These are phyloP conservation scores for Debaryomyces hansenii DNA, from an alignment of 805 yeast genomes.

Conservation along the genomic window DNA sequence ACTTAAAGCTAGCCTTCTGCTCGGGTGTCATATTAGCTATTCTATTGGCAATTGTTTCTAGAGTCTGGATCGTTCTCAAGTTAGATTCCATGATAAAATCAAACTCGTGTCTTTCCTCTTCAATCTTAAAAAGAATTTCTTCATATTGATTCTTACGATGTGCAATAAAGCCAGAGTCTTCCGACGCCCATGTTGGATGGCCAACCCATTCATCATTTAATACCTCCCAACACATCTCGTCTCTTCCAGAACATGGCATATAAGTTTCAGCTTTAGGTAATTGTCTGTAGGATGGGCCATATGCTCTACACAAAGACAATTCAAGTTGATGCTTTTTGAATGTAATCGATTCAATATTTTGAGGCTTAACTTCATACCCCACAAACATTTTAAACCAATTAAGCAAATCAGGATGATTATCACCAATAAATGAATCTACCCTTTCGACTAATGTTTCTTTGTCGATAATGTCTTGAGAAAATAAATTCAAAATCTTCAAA, in stretches of 20 bases:
- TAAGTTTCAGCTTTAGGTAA: slow-evolving; percentile 91
- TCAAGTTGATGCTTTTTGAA: slow-evolving; percentile 92
- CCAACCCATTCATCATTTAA: slow-evolving; percentile 99
- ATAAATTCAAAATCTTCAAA: slow-evolving; percentile 81
- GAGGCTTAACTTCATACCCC: slow-evolving; percentile 82
- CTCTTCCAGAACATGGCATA: slow-evolving; percentile 98
- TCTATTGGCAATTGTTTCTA: slow-evolving; percentile 92
- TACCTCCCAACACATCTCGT: slow-evolving; percentile 99
- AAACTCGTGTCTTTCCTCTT: slow-evolving; percentile 96
- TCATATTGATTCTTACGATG: slow-evolving; percentile 98
- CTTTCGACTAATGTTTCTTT: slow-evolving; percentile 77
- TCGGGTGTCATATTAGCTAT: slow-evolving; percentile 90
- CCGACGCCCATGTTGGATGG: slow-evolving; percentile 99
- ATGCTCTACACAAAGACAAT: slow-evolving; percentile 84
- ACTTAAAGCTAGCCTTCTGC: slow-evolving; percentile 80
- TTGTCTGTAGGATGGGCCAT: slow-evolving; percentile 92
- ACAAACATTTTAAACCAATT: slow-evolving; percentile 93
- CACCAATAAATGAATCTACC: slow-evolving; percentile 82
- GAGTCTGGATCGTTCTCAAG: slow-evolving; percentile 88
- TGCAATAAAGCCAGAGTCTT: slow-evolving; percentile 98
- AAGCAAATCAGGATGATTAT: slow-evolving; percentile 68
- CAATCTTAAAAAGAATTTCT: slow-evolving; percentile 90
- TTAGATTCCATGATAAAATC: slow-evolving; percentile 96
- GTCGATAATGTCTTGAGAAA: slow-evolving; percentile 88
- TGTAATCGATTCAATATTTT: slow-evolving; percentile 81